Evolutionary conservation across 768 basidiomycete species (phyloP).

Genomic region (Leccinum subgranulosum): DNA sequence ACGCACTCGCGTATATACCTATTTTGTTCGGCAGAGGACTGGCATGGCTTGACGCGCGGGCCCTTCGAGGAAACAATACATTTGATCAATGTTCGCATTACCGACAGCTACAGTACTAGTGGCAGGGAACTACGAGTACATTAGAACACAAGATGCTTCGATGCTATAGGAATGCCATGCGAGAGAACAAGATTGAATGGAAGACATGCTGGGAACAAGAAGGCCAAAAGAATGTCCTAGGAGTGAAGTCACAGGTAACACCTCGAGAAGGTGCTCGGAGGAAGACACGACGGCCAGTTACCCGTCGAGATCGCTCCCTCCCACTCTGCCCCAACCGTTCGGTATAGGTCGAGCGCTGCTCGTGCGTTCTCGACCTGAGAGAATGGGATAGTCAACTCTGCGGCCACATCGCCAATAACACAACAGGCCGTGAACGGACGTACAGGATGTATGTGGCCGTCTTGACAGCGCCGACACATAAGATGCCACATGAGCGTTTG

Average conservation of each 20-base stretch:
- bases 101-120: conserved; percentile 7
- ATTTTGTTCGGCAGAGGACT: background rate
- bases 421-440: conserved; percentile 27
- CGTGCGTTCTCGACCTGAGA: conserved; percentile 75
- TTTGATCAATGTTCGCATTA: conserved; percentile 18
- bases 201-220: conserved; percentile 11
- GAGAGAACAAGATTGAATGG: conserved; percentile 1
- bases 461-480: conserved; percentile 75
- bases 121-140: conserved; percentile 17
- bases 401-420: background rate
- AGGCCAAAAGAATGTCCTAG: conserved; percentile 5
- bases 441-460: conserved; percentile 70
- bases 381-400: conserved; percentile 2
- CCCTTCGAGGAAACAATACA: background rate
- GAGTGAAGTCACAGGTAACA: conserved; percentile 55
- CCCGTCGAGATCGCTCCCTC: conserved; percentile 55
- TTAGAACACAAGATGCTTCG: conserved; percentile 20
- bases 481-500: conserved; percentile 81
- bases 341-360: conserved; percentile 49
- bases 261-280: conserved; percentile 76
- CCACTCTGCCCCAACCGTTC: conserved; percentile 62
- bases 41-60: background rate
- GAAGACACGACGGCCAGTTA: conserved; percentile 74
- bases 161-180: conserved; percentile 6
- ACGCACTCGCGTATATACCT: background rate